phyloP scores from a whole-genome alignment of 148 eudicot species.

The Chenopodium berlandieri region DNA sequence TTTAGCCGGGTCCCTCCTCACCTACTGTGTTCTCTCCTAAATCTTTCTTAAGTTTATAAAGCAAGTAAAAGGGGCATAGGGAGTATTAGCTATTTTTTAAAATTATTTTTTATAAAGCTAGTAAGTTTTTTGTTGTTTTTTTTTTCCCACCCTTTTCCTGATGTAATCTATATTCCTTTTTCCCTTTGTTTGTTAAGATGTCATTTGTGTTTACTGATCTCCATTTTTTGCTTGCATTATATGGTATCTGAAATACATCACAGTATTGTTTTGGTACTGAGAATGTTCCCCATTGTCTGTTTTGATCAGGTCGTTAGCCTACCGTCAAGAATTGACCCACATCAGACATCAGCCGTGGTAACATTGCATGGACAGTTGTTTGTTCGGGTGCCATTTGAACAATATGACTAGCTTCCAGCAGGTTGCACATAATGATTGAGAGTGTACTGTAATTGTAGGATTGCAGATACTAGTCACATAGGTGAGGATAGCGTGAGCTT shows the following conservation, averaged over 20 bases:
- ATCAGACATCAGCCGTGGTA: slow-evolving; percentile 95
- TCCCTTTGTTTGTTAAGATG: no score
- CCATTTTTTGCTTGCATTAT: not conserved
- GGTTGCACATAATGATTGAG: slow-evolving; percentile 10
- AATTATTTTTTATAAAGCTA: no score
- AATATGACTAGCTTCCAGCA: slow-evolving; percentile 23
- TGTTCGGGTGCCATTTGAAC: slow-evolving; percentile 73
- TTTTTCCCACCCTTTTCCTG: no score
- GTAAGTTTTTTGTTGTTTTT: no score
- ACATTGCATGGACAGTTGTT: slow-evolving; percentile 91
- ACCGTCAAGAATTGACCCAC: slow-evolving; percentile 96
- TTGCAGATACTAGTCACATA: slow-evolving; percentile 5
- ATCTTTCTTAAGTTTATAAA: no score
- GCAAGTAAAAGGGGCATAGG: no score
- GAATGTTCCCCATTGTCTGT: not conserved
- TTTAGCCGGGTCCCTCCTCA: no score
- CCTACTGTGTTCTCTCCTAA: no score
- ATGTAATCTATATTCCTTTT: no score
- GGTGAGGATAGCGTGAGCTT: slow-evolving; percentile 9
- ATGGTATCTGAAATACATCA: not conserved
- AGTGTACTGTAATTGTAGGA: not conserved
- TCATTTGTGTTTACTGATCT: no score
- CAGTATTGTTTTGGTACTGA: not conserved
- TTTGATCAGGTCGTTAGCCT: slow-evolving; percentile 78
- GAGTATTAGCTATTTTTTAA: no score